Evolutionary conservation across 306 rosid species (phyloP).

Genomic region (Oxytropis ochrocephala): DNA sequence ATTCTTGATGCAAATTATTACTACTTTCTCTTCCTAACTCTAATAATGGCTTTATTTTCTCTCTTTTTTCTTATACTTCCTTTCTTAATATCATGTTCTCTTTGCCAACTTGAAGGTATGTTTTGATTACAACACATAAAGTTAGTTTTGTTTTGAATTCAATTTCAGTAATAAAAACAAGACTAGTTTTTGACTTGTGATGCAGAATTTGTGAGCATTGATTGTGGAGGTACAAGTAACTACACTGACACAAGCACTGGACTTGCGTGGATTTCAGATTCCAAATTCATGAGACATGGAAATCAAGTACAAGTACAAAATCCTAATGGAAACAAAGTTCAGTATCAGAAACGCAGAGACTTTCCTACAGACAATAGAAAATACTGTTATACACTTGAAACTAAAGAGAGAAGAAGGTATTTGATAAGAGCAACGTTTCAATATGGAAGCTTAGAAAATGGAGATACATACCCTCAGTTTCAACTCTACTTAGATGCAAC

Average conservation of each 20-base stretch:
- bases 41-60: slow-evolving; percentile 60
- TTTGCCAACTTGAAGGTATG: slow-evolving; percentile 78
- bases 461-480: slow-evolving; percentile 91
- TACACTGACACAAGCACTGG: slow-evolving; percentile 67
- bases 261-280: slow-evolving; percentile 73
- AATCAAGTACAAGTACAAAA: slow-evolving; percentile 36
- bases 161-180: not conserved
- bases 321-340: slow-evolving; percentile 48
- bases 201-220: slow-evolving; percentile 84
- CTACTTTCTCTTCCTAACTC: slow-evolving; percentile 29
- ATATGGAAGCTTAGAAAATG: slow-evolving; percentile 62
- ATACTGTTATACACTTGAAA: slow-evolving; percentile 62
- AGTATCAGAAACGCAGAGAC: slow-evolving; percentile 59
- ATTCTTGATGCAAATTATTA: slow-evolving; percentile 23
- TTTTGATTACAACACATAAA: slow-evolving; percentile 16
- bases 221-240: slow-evolving; percentile 72
- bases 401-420: slow-evolving; percentile 74
- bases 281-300: slow-evolving; percentile 49
- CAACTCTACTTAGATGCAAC: slow-evolving; percentile 82
- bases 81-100: slow-evolving; percentile 33
- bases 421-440: slow-evolving; percentile 78
- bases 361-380: slow-evolving; percentile 71
- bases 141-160: not conserved
- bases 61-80: slow-evolving; percentile 32
- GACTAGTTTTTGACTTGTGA: not conserved